Base-by-base conservation (phyloP, 352 stramenopile species). In the Phytophthora sansomeana region DNA sequence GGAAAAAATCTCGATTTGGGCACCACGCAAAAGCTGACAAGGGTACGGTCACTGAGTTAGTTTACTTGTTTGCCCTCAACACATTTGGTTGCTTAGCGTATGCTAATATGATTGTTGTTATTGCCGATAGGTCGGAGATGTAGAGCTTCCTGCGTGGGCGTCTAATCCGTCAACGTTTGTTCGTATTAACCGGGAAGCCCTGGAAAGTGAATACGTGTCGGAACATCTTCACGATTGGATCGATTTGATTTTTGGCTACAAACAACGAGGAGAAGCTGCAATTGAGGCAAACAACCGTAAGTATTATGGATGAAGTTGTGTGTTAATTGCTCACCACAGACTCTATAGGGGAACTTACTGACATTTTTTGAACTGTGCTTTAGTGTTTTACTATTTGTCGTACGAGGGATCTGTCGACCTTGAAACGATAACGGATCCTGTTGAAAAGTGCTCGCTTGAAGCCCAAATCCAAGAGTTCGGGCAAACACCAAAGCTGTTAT, bases 1-100 rank as follows among this genome's bases (percentile, higher is more conserved):
- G 70, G 75, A 2, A 98, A 98, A 68, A 89, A 97, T 46, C 92
- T 99, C 54, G 93, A 98, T 70, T 91, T 99, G 17, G 98, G 98
- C 9, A 98, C 87, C 6, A 83, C 95, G 74, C 74, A 92, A 67
- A 75, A 98, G 17, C 82, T 95, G 10, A 89, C 93, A 48, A 73
- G 91, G 28, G 82, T 76, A 57, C 24, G 36, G 26, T 46, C 16
- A 14, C 8, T 16, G 16, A 4, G 39, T 46, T 46, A n/a, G n/a
- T n/a, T n/a, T n/a, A n/a, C n/a, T n/a, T 46, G n/a, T n/a, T 26
- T 33, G 41, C 30, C 19, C 14, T 39, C 33, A 16, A 10, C 39
- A 46, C 26, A 26, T 17, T 1, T 26, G 5, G 17, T 26, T 44
- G 5, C 9, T 44, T 44, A 44, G 33, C n/a, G n/a, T 24, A 26